phyloP scores from a whole-genome alignment of 2,329 filamentous ascomycete species.

The Claviceps purpurea region DNA sequence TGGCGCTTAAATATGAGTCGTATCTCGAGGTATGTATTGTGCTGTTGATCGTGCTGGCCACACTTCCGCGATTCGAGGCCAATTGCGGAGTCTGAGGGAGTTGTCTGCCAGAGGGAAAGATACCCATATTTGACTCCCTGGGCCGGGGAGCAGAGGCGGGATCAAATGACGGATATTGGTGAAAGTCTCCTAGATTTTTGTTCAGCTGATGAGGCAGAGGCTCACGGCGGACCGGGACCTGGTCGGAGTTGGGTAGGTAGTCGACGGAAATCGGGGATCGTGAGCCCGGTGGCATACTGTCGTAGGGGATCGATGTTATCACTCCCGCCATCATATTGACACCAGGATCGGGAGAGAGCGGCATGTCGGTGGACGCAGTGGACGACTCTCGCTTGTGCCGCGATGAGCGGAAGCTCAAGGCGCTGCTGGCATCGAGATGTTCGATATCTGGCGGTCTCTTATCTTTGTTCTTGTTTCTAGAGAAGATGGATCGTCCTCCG shows the following conservation, averaged over 20 bases:
- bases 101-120: slow-evolving; percentile 55
- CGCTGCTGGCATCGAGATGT: slow-evolving; percentile 44
- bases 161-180: slow-evolving; percentile 74
- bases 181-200: slow-evolving; percentile 64
- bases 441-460: slow-evolving; percentile 49
- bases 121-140: slow-evolving; percentile 40
- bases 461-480: slow-evolving; percentile 69
- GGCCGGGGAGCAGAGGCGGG: slow-evolving; percentile 24
- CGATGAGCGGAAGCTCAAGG: slow-evolving; percentile 55
- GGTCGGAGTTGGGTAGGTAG: slow-evolving; percentile 55
- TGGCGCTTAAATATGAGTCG: slow-evolving; percentile 48
- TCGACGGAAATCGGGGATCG: slow-evolving; percentile 61
- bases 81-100: slow-evolving; percentile 68
- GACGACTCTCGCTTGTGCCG: slow-evolving; percentile 65
- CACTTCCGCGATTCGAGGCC: slow-evolving; percentile 43
- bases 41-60: slow-evolving; percentile 35
- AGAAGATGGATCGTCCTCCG: slow-evolving; percentile 68
- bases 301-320: slow-evolving; percentile 81
- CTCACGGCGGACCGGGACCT: slow-evolving; percentile 50
- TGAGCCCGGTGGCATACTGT: slow-evolving; percentile 50
- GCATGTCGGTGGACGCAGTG: slow-evolving; percentile 55
- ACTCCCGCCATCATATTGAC: slow-evolving; percentile 67
- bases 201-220: slow-evolving; percentile 74
- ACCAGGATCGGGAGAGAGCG: slow-evolving; percentile 48
- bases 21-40: slow-evolving; percentile 45